A percentile compares a stretch with the other conserved stretches of the same genome.
These are phyloP conservation scores for Emmonsia crescens DNA, from an alignment of 2,329 filamentous ascomycete species.

Conservation along the genomic window DNA sequence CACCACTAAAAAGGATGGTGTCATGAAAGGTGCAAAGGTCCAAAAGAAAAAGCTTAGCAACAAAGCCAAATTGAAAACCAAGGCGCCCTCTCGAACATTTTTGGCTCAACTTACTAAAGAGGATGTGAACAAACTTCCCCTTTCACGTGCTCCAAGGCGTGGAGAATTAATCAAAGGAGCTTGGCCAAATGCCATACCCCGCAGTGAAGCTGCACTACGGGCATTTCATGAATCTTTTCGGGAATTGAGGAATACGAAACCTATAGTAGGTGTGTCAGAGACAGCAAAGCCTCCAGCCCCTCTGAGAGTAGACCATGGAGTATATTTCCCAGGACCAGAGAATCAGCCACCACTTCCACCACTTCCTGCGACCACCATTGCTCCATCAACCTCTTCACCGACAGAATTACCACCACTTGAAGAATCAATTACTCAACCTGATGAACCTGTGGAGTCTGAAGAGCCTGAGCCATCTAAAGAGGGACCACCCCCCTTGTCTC, in stretches of 20 bases:
- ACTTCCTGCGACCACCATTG: not conserved
- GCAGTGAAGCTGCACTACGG: not conserved
- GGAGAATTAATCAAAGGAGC: not conserved
- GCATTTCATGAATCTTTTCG: not conserved
- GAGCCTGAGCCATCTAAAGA: not conserved
- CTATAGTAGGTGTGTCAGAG: not conserved
- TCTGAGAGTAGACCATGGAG: not conserved
- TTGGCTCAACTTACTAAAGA: not conserved
- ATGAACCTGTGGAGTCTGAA: not conserved
- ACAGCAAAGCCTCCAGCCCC: too few relatives aligned
- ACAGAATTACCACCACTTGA: not conserved
- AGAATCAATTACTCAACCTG: not conserved
- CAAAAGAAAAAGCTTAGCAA: not conserved
- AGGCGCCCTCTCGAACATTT: not conserved
- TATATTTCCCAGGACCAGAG: not conserved
- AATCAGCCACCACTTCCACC: not conserved
- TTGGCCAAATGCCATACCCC: not conserved
- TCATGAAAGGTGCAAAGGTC: slow-evolving; percentile 1
- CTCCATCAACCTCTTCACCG: not conserved
- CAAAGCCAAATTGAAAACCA: not conserved
- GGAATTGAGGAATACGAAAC: not conserved
- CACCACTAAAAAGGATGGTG: slow-evolving; percentile 8
- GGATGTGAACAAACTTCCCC: not conserved
- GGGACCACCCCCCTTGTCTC: not conserved
- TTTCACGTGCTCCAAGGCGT: not conserved